These are phyloP conservation scores for Syzygium grande DNA, from an alignment of 345 rosid genomes.

Conservation along the genomic window DNA sequence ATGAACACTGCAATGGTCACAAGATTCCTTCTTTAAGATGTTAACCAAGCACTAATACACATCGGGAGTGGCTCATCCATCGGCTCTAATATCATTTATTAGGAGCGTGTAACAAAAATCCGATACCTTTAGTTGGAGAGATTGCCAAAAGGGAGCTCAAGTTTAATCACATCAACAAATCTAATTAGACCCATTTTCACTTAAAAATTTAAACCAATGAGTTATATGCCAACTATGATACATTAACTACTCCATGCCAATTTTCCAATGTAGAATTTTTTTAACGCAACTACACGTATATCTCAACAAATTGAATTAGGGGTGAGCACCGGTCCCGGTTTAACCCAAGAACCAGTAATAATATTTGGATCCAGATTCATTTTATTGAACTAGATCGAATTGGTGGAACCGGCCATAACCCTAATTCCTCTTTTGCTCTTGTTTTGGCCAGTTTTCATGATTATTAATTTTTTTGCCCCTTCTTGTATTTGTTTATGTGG, in stretches of 20 bases:
- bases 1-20: accelerated
- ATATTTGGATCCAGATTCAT: too few species aligned
- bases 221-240: neutral
- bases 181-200: neutral
- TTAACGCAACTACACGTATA: neutral
- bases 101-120: neutral
- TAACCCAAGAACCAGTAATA: too few species aligned
- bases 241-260: neutral
- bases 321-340: too few species aligned
- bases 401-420: too few species aligned
- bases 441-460: too few species aligned
- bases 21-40: neutral
- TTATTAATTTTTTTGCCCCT: too few species aligned
- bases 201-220: accelerated
- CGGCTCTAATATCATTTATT: neutral
- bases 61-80: neutral
- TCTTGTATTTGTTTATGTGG: too few species aligned
- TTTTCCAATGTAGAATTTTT: neutral
- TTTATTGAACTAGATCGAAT: too few species aligned
- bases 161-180: neutral
- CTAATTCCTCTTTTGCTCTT: too few species aligned
- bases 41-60: neutral
- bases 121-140: neutral
- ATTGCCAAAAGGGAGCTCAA: neutral
- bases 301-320: neutral